Percentiles rank a stretch among this genome's conserved stretches.
These are phyloP conservation scores for Colletotrichum filicis DNA, from an alignment of 2,329 filamentous ascomycete species.

Conservation along the genomic window DNA sequence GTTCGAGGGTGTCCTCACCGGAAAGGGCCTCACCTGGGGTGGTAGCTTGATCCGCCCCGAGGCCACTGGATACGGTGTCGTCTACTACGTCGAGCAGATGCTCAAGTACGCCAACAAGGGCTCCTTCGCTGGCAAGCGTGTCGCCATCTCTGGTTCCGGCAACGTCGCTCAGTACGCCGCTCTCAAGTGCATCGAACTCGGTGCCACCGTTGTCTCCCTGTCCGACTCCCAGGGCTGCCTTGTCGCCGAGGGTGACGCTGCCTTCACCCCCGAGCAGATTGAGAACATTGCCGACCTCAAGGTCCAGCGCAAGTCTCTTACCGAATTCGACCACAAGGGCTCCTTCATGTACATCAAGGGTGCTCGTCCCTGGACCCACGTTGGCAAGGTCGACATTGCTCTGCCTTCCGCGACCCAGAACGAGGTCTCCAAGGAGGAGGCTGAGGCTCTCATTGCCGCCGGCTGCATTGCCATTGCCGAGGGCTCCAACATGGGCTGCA, in stretches of 20 bases:
- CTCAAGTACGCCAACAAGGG: slow-evolving; percentile 90
- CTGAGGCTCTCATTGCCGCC: slow-evolving; percentile 78
- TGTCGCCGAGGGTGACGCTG: slow-evolving; percentile 75
- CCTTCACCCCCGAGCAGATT: slow-evolving; percentile 84
- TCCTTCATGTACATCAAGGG: slow-evolving; percentile 89
- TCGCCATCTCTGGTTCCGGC: slow-evolving; percentile 95
- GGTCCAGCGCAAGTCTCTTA: slow-evolving; percentile 85
- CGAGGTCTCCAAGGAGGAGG: slow-evolving; percentile 94
- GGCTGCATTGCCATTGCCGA: slow-evolving; percentile 91
- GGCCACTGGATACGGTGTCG: slow-evolving; percentile 94
- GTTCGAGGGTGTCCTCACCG: slow-evolving; percentile 96
- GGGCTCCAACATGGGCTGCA: slow-evolving; percentile 99
- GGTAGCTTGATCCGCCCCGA: slow-evolving; percentile 94
- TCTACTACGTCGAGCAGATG: slow-evolving; percentile 98
- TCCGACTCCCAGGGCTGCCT: slow-evolving; percentile 92
- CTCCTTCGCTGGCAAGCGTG: slow-evolving; percentile 88
- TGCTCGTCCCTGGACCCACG: slow-evolving; percentile 90
- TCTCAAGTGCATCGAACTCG: slow-evolving; percentile 95
- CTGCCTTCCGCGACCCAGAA: slow-evolving; percentile 97
- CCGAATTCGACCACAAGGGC: slow-evolving; percentile 72
- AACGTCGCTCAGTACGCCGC: slow-evolving; percentile 99
- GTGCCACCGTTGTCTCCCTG: slow-evolving; percentile 90
- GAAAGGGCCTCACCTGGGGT: slow-evolving; percentile 94
- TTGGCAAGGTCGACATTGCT: slow-evolving; percentile 88
- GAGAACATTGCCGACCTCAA: slow-evolving; percentile 85